Conservation (phyloP, 177 flowering plant species). For the Vitis hybrid region DNA sequence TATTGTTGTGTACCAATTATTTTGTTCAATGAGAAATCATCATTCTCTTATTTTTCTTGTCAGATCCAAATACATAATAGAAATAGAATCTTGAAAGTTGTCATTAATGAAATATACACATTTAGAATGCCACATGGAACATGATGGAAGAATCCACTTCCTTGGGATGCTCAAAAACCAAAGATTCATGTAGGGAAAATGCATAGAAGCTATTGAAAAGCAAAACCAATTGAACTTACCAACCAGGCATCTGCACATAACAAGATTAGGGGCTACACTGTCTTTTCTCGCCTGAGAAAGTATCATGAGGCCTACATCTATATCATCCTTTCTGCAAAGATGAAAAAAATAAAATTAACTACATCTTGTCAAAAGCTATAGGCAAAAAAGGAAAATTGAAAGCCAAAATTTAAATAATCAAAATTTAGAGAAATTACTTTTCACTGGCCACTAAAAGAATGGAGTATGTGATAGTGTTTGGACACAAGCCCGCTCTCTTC, state of each 20-base stretch:
- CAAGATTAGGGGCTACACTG: constrained; percentile 51
- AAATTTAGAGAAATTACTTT: constrained; percentile 45
- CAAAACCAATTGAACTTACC: constrained; percentile 41
- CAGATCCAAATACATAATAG: too few species aligned
- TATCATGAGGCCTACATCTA: constrained; percentile 62
- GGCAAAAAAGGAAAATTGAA: not conserved
- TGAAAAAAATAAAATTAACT: not conserved
- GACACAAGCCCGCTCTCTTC: constrained; percentile 54
- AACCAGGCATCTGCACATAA: constrained; percentile 64
- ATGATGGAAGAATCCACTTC: too few species aligned
- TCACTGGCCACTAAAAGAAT: constrained; percentile 75
- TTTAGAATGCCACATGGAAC: too few species aligned
- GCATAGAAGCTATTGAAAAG: not conserved
- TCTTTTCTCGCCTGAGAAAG: constrained; percentile 71
- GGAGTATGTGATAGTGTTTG: constrained; percentile 79
- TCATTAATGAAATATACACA: too few species aligned
- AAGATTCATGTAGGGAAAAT: not conserved
- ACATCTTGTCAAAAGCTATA: not conserved
- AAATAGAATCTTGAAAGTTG: too few species aligned
- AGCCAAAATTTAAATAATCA: constrained; percentile 1
- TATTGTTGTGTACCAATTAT: too few species aligned
- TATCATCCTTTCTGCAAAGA: constrained; percentile 59
- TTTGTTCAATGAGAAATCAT: too few species aligned
- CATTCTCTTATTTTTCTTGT: too few species aligned
- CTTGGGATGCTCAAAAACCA: not conserved